Conservation (phyloP, 108 stramenopile genomes). For the Cyclotella kingstonii region DNA sequence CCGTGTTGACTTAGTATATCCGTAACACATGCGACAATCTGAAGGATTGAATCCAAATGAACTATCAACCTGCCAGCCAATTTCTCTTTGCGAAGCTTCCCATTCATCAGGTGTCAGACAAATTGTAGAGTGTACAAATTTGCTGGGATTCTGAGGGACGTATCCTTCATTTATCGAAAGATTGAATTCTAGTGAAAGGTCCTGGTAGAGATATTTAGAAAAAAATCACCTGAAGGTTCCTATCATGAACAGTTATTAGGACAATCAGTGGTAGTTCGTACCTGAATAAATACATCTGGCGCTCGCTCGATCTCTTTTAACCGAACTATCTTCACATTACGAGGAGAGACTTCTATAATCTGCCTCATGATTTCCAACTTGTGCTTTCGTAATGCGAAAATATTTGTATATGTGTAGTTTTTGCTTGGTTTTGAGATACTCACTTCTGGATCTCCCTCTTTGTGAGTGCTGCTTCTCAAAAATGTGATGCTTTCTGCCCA, state of each 20-base stretch:
- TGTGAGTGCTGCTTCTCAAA: slow-evolving; percentile 10
- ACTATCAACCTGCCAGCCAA: slow-evolving; percentile 41
- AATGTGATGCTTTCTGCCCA: slow-evolving; percentile 44
- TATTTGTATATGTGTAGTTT: slow-evolving; percentile 40
- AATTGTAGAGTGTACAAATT: slow-evolving; percentile 20
- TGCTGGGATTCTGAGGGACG: slow-evolving; percentile 19
- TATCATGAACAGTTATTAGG: background rate
- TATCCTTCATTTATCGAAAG: slow-evolving; percentile 26
- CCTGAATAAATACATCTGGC: slow-evolving; percentile 42
- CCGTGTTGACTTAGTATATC: slow-evolving; percentile 26
- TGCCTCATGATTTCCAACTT: slow-evolving; percentile 46
- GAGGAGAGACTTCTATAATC: slow-evolving; percentile 28
- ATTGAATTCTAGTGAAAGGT: slow-evolving; percentile 25
- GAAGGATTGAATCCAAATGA: slow-evolving; percentile 41
- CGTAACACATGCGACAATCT: slow-evolving; percentile 50
- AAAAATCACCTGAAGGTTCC: background rate
- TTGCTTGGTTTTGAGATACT: slow-evolving; percentile 37
- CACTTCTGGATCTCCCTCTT: slow-evolving; percentile 4
- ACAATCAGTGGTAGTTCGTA: background rate
- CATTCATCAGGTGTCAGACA: slow-evolving; percentile 43
- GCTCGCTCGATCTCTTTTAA: slow-evolving; percentile 42
- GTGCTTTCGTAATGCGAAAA: slow-evolving; percentile 37
- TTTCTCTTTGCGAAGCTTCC: slow-evolving; percentile 26
- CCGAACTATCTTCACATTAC: slow-evolving; percentile 41
- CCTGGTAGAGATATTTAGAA: background rate